Evolutionary conservation across 768 basidiomycete genomes (phyloP).

Genomic region (Amanita polypyramis): DNA sequence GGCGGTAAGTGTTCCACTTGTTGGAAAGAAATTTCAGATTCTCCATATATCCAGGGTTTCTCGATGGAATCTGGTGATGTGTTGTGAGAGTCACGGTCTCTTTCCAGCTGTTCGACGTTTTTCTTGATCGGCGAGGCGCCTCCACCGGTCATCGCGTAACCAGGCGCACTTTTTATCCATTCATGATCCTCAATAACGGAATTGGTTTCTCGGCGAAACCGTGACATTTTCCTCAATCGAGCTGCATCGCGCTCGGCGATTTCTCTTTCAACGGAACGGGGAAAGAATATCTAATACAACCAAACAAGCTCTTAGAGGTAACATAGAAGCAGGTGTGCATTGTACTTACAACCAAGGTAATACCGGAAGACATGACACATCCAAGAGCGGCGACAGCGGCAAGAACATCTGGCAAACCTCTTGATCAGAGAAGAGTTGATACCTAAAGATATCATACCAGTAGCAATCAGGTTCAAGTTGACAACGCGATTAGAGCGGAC

Average conservation of each 20-base stretch:
- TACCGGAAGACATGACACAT: slow-evolving; percentile 53
- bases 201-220: slow-evolving; percentile 15
- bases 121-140: not conserved
- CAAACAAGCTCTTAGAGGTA: not conserved
- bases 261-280: slow-evolving; percentile 62
- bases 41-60: too few relatives aligned
- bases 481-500: slow-evolving; percentile 48
- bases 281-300: slow-evolving; percentile 64
- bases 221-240: slow-evolving; percentile 27
- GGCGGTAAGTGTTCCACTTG: slow-evolving; percentile 17
- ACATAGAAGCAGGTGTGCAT: not conserved
- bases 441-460: slow-evolving; percentile 24
- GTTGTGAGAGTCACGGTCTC: too few relatives aligned
- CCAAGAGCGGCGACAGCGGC: slow-evolving; percentile 50
- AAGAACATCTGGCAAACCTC: slow-evolving; percentile 38
- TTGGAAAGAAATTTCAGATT: slow-evolving; percentile 13
- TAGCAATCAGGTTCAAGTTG: slow-evolving; percentile 49
- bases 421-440: slow-evolving; percentile 2
- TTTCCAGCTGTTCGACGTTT: not conserved
- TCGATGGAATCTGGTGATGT: too few relatives aligned
- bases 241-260: slow-evolving; percentile 41
- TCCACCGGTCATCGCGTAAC: not conserved
- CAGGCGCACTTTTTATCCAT: not conserved
- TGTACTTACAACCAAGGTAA: slow-evolving; percentile 59
- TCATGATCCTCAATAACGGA: slow-evolving; percentile 13